Conservation (phyloP, 345 rosid genomes). For the Lepidium africanum region DNA sequence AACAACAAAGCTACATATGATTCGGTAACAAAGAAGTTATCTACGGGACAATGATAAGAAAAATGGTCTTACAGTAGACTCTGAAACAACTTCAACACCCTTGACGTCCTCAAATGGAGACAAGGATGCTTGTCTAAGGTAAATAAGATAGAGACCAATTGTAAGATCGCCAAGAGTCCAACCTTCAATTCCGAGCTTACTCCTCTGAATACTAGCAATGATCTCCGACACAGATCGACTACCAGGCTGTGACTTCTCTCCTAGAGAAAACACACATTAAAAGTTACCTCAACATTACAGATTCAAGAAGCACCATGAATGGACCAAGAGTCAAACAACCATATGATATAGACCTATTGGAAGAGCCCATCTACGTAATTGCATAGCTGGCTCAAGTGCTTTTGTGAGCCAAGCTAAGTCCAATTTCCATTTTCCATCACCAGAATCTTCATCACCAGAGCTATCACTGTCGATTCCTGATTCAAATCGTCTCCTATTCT, state of each 20-base stretch:
- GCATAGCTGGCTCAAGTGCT: constrained; percentile 77
- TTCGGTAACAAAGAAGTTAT: not conserved
- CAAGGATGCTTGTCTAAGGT: constrained; percentile 75
- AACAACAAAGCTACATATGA: constrained; percentile 1
- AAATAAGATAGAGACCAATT: constrained; percentile 80
- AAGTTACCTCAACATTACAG: not conserved
- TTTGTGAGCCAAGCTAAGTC: constrained; percentile 77
- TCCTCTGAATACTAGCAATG: constrained; percentile 76
- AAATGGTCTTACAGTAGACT: constrained; percentile 39
- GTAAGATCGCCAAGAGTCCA: constrained; percentile 97
- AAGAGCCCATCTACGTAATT: constrained; percentile 69
- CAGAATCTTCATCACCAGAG: constrained; percentile 42
- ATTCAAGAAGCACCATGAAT: constrained; percentile 1
- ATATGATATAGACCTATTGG: constrained; percentile 48
- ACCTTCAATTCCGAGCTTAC: constrained; percentile 80
- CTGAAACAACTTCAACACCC: constrained; percentile 63
- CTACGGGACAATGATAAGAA: not conserved
- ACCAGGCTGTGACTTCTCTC: constrained; percentile 40
- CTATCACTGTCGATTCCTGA: constrained; percentile 30
- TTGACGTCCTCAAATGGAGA: constrained; percentile 60
- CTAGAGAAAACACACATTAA: constrained; percentile 27
- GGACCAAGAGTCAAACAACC: not conserved
- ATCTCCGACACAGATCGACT: constrained; percentile 69
- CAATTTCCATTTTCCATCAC: constrained; percentile 54
- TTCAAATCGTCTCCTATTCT: constrained; percentile 16